phyloP scores from a whole-genome alignment of 495 filamentous ascomycete species.

The Chaetomidium leptoderma region DNA sequence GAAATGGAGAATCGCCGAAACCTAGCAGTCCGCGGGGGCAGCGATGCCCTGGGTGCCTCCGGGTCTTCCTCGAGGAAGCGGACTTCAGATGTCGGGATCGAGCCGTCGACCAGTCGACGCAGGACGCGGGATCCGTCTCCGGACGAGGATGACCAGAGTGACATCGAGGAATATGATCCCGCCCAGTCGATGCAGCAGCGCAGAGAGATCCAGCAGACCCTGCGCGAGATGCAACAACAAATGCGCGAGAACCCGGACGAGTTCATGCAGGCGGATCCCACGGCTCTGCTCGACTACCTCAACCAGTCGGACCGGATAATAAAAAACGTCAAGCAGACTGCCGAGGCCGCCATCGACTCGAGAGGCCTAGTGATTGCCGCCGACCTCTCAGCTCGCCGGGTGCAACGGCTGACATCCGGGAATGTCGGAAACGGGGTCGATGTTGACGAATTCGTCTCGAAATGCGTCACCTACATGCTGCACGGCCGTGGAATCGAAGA shows the following conservation, averaged over 20 bases:
- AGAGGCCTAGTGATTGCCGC: slow-evolving; percentile 72
- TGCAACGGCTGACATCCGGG: slow-evolving; percentile 64
- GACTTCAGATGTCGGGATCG: slow-evolving; percentile 43
- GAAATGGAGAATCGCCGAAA: slow-evolving; percentile 15
- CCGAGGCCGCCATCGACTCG: slow-evolving; percentile 89
- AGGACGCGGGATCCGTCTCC: slow-evolving; percentile 37
- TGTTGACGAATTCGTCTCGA: slow-evolving; percentile 88
- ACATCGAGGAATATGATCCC: slow-evolving; percentile 69
- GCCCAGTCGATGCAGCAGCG: slow-evolving; percentile 81
- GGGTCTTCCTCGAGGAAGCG: slow-evolving; percentile 36
- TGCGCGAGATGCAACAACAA: slow-evolving; percentile 62
- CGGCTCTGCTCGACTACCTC: slow-evolving; percentile 55
- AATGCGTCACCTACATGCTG: slow-evolving; percentile 85
- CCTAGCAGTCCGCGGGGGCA: slow-evolving; percentile 20
- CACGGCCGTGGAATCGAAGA: slow-evolving; percentile 46
- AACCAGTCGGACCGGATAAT: slow-evolving; percentile 60
- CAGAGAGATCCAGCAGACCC: slow-evolving; percentile 59
- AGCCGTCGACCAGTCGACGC: slow-evolving; percentile 34
- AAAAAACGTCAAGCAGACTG: slow-evolving; percentile 75
- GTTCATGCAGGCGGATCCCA: slow-evolving; percentile 56
- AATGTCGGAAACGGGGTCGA: slow-evolving; percentile 70
- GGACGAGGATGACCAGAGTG: slow-evolving; percentile 9
- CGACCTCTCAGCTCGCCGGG: slow-evolving; percentile 72
- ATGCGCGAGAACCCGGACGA: slow-evolving; percentile 70
- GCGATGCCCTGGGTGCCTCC: neutral